A percentile compares a stretch with the other conserved stretches of the same genome.
Evolutionary conservation across 495 filamentous ascomycete species (phyloP).

Genomic region (Rhypophila decipiens): DNA sequence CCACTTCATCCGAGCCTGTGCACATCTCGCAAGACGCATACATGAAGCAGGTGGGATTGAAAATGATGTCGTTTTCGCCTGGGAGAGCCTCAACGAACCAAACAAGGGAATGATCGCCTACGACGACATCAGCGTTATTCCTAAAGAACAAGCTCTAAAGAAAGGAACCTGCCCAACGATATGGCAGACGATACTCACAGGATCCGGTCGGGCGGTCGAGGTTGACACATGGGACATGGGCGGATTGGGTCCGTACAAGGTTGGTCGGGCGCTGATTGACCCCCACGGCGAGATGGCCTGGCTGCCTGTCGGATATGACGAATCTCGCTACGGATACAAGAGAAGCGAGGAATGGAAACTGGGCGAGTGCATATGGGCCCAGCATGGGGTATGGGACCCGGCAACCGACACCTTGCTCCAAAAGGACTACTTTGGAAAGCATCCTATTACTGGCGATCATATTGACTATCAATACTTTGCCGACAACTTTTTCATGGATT

Average conservation of each 20-base stretch:
- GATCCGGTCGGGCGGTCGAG: constrained; percentile 83
- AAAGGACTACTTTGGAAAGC: constrained; percentile 83
- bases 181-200: constrained; percentile 88
- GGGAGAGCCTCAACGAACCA: constrained; percentile 94
- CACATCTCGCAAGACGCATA: constrained; percentile 74
- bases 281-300: constrained; percentile 80
- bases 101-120: constrained; percentile 84
- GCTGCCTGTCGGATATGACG: constrained; percentile 75
- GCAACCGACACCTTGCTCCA: constrained; percentile 65
- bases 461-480: constrained; percentile 81
- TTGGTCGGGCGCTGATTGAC: constrained; percentile 75
- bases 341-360: constrained; percentile 84
- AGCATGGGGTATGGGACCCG: constrained; percentile 93
- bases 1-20: constrained; percentile 75
- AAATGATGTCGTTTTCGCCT: constrained; percentile 83
- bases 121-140: constrained; percentile 74
- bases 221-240: constrained; percentile 91
- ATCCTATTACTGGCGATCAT: constrained; percentile 60
- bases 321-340: constrained; percentile 83
- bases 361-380: constrained; percentile 92
- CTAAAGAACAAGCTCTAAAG: constrained; percentile 81
- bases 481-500: constrained; percentile 79
- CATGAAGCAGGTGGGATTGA: constrained; percentile 87
- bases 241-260: constrained; percentile 83
- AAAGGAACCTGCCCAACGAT: constrained; percentile 91